phyloP scores from a whole-genome alignment of 176 grass and related monocot genomes.

The Thalia dealbata region DNA sequence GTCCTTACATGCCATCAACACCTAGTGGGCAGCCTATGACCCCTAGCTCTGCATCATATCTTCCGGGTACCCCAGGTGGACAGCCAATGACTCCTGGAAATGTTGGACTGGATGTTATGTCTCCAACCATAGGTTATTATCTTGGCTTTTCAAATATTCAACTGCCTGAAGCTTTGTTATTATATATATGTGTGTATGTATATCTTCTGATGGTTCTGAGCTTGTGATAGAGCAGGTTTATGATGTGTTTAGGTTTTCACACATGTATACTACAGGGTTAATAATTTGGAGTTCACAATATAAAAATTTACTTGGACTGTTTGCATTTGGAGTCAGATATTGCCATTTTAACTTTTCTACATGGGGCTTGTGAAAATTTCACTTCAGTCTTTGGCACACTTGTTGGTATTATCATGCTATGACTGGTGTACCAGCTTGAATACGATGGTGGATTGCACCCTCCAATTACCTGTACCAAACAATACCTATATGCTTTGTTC shows the following conservation, averaged over 20 bases:
- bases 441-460: too few species aligned
- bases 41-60: constrained; percentile 77
- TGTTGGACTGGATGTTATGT: constrained; percentile 94
- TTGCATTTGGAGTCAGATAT: not conserved
- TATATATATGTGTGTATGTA: not conserved
- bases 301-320: not conserved
- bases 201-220: not conserved
- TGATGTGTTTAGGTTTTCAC: too few species aligned
- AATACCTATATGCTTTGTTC: too few species aligned
- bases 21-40: constrained; percentile 96
- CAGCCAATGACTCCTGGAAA: constrained; percentile 99
- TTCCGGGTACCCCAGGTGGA: constrained; percentile 92
- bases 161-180: not conserved
- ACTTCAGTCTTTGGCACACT: not conserved
- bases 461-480: too few species aligned
- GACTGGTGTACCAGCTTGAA: not conserved
- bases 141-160: constrained; percentile 4
- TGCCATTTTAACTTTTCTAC: not conserved
- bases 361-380: not conserved
- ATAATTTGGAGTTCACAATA: not conserved
- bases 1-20: constrained; percentile 85
- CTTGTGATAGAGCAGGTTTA: not conserved
- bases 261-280: too few species aligned
- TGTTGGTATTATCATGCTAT: not conserved
- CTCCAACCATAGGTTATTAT: constrained; percentile 59